Percentiles rank a stretch among this genome's conserved stretches.
Evolutionary conservation across 2,329 filamentous ascomycete genomes (phyloP).

Genomic region (Phialophora verrucosa): DNA sequence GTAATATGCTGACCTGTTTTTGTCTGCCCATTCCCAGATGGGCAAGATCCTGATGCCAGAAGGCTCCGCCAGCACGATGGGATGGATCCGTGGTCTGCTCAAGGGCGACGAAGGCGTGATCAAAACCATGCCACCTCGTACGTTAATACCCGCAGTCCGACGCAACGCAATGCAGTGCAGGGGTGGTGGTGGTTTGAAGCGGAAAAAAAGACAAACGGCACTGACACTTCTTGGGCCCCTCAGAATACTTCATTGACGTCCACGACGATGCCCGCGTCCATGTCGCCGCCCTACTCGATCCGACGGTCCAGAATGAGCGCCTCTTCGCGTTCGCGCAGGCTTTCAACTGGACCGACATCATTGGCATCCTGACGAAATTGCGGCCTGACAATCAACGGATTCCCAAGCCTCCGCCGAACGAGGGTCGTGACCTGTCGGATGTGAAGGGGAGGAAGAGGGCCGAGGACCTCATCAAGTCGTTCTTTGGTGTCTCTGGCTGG

Average conservation of each 20-base stretch:
- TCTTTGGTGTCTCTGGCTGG: constrained; percentile 28
- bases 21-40: not conserved
- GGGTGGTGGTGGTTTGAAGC: too few relatives aligned
- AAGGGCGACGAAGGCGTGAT: not conserved
- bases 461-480: constrained; percentile 29
- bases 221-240: not conserved
- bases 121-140: constrained; percentile 31
- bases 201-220: not conserved
- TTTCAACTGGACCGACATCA: constrained; percentile 53
- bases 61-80: constrained; percentile 41
- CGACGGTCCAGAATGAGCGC: constrained; percentile 55
- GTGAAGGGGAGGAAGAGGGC: constrained; percentile 18
- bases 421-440: constrained; percentile 17
- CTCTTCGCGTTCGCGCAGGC: constrained; percentile 60
- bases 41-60: constrained; percentile 46
- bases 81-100: constrained; percentile 46
- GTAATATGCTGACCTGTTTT: not conserved
- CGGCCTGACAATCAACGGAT: constrained; percentile 45
- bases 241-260: constrained; percentile 45
- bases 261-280: constrained; percentile 60
- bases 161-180: too few relatives aligned
- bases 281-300: constrained; percentile 57
- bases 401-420: constrained; percentile 15
- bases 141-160: not conserved
- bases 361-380: constrained; percentile 47